Evolutionary conservation across 2,329 filamentous ascomycete species (phyloP).

Genomic region (Pseudodiploospora longispora): DNA sequence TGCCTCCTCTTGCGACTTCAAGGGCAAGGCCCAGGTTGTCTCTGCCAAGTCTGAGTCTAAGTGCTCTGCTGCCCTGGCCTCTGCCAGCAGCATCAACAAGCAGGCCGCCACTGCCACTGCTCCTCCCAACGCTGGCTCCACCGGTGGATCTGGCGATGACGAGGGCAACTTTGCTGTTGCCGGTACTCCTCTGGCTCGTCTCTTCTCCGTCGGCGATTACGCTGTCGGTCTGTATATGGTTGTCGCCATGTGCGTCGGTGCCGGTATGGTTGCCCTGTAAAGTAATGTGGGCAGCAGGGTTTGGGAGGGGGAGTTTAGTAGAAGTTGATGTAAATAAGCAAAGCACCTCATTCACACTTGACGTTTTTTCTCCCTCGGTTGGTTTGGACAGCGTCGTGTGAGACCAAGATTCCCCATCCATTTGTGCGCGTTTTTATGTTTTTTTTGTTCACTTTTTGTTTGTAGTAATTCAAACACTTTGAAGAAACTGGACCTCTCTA

Average conservation of each 20-base stretch:
- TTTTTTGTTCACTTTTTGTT: too few species aligned
- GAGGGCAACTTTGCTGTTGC: slow-evolving; percentile 29
- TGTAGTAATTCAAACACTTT: too few species aligned
- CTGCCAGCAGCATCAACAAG: slow-evolving; percentile 52
- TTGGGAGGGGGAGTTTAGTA: too few species aligned
- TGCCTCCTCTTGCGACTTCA: slow-evolving; percentile 60
- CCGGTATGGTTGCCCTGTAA: slow-evolving; percentile 47
- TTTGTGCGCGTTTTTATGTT: neutral
- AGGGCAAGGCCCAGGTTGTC: slow-evolving; percentile 54
- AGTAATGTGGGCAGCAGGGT: too few species aligned
- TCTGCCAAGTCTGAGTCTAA: slow-evolving; percentile 36
- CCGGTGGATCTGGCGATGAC: slow-evolving; percentile 10
- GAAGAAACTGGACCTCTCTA: too few species aligned
- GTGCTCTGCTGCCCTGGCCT: slow-evolving; percentile 52
- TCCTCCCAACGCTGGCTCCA: slow-evolving; percentile 21
- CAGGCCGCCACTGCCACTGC: slow-evolving; percentile 38
- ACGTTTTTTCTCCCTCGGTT: too few species aligned
- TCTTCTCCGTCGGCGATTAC: slow-evolving; percentile 39
- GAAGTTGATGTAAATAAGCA: too few species aligned
- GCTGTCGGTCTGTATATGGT: slow-evolving; percentile 43
- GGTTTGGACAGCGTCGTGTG: neutral
- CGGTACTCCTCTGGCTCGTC: slow-evolving; percentile 26
- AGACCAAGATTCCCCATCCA: neutral
- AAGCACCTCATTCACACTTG: too few species aligned
- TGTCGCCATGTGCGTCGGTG: slow-evolving; percentile 44